These are phyloP conservation scores for Curvularia sp. DNA, from an alignment of 2,329 filamentous ascomycete genomes.

Conservation along the genomic window DNA sequence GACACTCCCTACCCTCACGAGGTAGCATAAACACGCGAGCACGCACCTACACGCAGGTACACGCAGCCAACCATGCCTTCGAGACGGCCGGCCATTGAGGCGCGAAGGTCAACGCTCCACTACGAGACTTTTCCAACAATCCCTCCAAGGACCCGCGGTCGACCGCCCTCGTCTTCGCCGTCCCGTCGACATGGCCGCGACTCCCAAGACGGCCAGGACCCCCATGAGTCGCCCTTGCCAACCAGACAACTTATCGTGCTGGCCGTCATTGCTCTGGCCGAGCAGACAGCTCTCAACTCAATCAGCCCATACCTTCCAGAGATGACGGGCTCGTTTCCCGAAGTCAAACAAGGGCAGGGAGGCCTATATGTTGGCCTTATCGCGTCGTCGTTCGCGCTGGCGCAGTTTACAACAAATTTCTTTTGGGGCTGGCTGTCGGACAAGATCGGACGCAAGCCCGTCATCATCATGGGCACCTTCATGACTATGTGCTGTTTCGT, in stretches of 20 bases:
- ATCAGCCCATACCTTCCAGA: conserved; percentile 94
- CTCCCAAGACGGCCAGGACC: conserved; percentile 46
- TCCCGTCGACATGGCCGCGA: conserved; percentile 37
- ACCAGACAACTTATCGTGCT: conserved; percentile 82
- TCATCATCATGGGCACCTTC: conserved; percentile 82
- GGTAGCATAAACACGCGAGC: conserved; percentile 24
- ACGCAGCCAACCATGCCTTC: conserved; percentile 34
- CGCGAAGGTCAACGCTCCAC: conserved; percentile 64
- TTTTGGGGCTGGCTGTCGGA: conserved; percentile 88
- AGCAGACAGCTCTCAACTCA: conserved; percentile 96
- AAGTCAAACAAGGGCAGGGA: conserved; percentile 72
- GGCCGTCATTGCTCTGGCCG: conserved; percentile 85
- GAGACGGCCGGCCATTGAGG: conserved; percentile 46
- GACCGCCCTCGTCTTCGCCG: conserved; percentile 52
- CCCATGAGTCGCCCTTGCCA: conserved; percentile 76
- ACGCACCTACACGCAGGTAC: neutral
- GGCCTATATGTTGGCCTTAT: conserved; percentile 91
- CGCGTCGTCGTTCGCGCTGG: conserved; percentile 88
- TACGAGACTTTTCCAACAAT: conserved; percentile 84
- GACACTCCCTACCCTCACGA: conserved; percentile 25
- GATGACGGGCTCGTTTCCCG: conserved; percentile 87
- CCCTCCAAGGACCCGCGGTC: conserved; percentile 71
- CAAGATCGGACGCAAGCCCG: conserved; percentile 78
- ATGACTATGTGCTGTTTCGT: conserved; percentile 82
- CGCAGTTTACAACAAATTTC: conserved; percentile 91